Conservation (phyloP, 2,329 filamentous ascomycete species). For the Scedosporium dehoogii region DNA sequence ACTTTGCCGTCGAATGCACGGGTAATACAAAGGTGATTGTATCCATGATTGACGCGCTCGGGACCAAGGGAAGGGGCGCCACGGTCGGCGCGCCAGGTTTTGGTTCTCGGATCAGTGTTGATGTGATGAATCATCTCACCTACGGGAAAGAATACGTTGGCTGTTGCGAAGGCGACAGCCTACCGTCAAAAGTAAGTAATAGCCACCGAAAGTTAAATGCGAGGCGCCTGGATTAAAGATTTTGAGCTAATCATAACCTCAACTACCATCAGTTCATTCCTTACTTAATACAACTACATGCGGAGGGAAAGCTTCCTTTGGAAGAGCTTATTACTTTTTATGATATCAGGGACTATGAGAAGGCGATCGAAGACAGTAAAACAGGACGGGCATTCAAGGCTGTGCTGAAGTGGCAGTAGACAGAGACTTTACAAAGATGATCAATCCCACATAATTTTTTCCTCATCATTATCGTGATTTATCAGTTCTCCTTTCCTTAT, state of each 20-base stretch:
- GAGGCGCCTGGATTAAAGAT: neutral
- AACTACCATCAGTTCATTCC: slow-evolving; percentile 19
- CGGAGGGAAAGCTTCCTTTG: slow-evolving; percentile 21
- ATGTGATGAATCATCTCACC: slow-evolving; percentile 17
- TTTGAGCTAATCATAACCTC: neutral
- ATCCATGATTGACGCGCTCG: slow-evolving; percentile 35
- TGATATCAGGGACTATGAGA: slow-evolving; percentile 17
- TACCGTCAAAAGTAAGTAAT: slow-evolving; percentile 14
- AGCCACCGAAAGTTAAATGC: neutral
- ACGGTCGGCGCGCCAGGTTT: slow-evolving; percentile 17
- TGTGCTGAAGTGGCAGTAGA: slow-evolving; percentile 19
- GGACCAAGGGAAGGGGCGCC: slow-evolving; percentile 15
- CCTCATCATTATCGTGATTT: neutral
- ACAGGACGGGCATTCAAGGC: slow-evolving; percentile 22
- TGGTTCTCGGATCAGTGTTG: slow-evolving; percentile 13
- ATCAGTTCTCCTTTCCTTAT: too few species aligned
- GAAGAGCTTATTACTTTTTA: slow-evolving; percentile 22
- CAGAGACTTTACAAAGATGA: neutral
- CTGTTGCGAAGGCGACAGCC: slow-evolving; percentile 17
- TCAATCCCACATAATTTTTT: neutral
- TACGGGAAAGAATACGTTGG: slow-evolving; percentile 19
- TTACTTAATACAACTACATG: slow-evolving; percentile 21
- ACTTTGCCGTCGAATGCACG: slow-evolving; percentile 22
- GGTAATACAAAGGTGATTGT: slow-evolving; percentile 27
- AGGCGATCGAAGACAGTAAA: slow-evolving; percentile 20